Evolutionary conservation across 2,329 filamentous ascomycete species (phyloP).

Genomic region (Phialemonium atrogriseum): DNA sequence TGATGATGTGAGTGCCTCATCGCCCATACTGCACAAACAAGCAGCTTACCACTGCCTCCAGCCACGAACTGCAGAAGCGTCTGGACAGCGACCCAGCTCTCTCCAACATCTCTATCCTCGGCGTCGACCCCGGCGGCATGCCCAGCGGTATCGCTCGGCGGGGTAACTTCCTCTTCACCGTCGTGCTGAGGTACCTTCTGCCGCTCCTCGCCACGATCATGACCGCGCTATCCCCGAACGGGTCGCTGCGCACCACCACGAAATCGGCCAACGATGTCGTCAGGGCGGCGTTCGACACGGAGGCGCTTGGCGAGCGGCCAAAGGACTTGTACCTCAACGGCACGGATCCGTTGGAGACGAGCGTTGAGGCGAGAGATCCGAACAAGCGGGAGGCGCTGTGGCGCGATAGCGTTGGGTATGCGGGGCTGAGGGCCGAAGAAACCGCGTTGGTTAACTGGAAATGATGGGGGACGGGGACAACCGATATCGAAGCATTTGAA

Average conservation of each 20-base stretch:
- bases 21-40: not conserved
- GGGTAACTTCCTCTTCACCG: constrained; percentile 6
- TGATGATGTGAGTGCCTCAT: constrained; percentile 20
- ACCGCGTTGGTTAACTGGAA: not conserved
- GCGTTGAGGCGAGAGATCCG: constrained; percentile 18
- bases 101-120: constrained; percentile 19
- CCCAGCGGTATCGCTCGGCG: constrained; percentile 13
- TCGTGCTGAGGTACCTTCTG: constrained; percentile 9
- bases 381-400: constrained; percentile 19
- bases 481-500: too few species aligned
- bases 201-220: constrained; percentile 10
- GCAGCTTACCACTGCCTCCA: constrained; percentile 4
- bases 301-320: constrained; percentile 16
- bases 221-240: constrained; percentile 11
- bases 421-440: constrained; percentile 16
- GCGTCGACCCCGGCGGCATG: constrained; percentile 26
- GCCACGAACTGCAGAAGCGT: constrained; percentile 20
- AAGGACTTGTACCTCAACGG: constrained; percentile 25
- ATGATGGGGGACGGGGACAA: too few species aligned
- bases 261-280: constrained; percentile 23
- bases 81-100: constrained; percentile 18
- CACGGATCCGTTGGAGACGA: constrained; percentile 6
- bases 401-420: constrained; percentile 18
- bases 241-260: constrained; percentile 14
- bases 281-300: constrained; percentile 16